Conservation (phyloP, 202 grass and related monocot genomes). For the Panicum hallii region DNA sequence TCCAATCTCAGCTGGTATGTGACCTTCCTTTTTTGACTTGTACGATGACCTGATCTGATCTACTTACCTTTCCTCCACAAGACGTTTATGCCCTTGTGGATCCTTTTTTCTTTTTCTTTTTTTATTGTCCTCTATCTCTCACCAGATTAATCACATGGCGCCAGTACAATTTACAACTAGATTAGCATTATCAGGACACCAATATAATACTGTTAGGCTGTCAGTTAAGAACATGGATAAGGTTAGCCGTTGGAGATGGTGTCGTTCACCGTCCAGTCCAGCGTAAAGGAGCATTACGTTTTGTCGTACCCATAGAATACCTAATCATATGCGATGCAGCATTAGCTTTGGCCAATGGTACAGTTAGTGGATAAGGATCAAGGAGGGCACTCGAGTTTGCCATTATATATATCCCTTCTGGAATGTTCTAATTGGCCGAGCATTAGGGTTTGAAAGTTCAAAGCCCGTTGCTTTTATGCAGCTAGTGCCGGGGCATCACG, state of each 20-base stretch:
- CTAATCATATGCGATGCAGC: conserved; percentile 11
- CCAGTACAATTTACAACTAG: not conserved
- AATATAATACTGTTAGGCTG: not conserved
- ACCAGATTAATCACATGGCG: conserved; percentile 2
- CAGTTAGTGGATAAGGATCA: conserved; percentile 51
- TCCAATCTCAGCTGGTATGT: not conserved
- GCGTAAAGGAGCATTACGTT: conserved; percentile 29
- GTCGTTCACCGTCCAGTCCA: conserved; percentile 12
- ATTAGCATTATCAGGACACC: not conserved
- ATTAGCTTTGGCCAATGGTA: conserved; percentile 23
- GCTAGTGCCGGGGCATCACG: conserved; percentile 27
- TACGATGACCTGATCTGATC: conserved; percentile 14
- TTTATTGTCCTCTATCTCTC: not conserved
- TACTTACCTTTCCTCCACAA: not conserved
- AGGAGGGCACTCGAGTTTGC: not conserved
- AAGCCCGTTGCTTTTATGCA: conserved; percentile 20
- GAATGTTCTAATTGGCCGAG: conserved; percentile 9
- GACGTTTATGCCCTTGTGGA: too few relatives aligned
- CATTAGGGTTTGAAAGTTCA: conserved; percentile 46
- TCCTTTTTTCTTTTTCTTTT: not conserved
- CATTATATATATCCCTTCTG: not conserved
- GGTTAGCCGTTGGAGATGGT: conserved; percentile 31
- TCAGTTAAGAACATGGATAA: conserved; percentile 46
- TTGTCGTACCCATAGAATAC: conserved; percentile 41
- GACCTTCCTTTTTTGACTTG: not conserved